Evolutionary conservation across 192 early-diverging fungal genomes (phyloP).

Genomic region (Backusella luteola): DNA sequence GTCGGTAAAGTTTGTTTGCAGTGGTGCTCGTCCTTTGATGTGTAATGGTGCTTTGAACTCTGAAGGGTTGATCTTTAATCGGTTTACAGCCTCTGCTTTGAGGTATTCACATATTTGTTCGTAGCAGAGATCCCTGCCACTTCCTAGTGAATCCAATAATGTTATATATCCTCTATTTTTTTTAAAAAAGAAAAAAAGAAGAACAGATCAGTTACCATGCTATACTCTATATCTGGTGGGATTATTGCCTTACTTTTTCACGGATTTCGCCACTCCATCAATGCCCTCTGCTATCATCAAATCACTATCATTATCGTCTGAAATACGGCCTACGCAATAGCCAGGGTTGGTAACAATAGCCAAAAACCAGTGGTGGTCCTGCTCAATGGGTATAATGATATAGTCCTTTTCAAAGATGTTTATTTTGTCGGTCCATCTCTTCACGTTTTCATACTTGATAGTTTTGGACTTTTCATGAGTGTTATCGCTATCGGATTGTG

Average conservation of each 20-base stretch:
- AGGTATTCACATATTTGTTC: background rate
- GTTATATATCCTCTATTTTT: background rate
- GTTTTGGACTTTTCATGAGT: background rate
- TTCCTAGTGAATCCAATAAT: background rate
- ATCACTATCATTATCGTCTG: background rate
- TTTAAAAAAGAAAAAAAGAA: background rate
- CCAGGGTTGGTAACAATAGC: background rate
- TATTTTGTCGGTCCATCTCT: background rate
- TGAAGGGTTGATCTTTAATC: background rate
- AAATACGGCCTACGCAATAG: background rate
- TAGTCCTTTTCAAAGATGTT: background rate
- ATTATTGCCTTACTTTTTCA: background rate
- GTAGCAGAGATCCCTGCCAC: background rate
- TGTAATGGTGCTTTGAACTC: background rate
- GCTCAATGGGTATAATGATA: background rate
- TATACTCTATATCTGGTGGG: background rate
- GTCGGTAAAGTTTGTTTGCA: background rate
- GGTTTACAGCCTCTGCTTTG: background rate
- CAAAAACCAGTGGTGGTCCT: background rate
- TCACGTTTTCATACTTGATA: background rate
- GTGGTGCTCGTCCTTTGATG: background rate
- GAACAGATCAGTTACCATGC: background rate
- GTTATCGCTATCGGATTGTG: background rate
- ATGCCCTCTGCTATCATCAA: background rate
- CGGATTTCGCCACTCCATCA: background rate